Evolutionary conservation across 2,329 filamentous ascomycete species (phyloP), one percentile per base, ranked within the genome.

Genomic region (Hypomyces perniciosus): DNA sequence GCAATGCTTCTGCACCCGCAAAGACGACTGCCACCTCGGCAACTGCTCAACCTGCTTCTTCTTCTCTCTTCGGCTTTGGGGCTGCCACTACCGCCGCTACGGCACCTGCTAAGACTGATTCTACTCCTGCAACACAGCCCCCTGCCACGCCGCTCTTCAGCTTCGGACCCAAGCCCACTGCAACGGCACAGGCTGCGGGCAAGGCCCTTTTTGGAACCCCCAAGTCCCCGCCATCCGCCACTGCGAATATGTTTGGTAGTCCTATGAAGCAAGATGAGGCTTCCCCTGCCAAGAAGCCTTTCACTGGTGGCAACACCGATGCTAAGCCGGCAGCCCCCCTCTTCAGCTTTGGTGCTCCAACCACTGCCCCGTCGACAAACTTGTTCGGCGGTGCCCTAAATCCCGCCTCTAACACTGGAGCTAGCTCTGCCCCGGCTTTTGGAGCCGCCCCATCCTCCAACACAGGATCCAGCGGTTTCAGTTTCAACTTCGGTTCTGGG

Each of bases 181-280:
- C 60, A 26, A 56, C 60, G 42, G 54, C 60, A 10, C 56, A 61
- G 8, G 50, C 64, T 5, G 48, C 59, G 20, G 45, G 62, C 10
- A 72, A 71, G 57, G 65, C 71, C 10, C 54, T 71, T 10, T 74
- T 75, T 48, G 65, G 65, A 10, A 58, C 64, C 7, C 63, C 68
- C 29, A 68, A 67, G 51, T 68, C 70, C 29, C 63, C 66, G 5
- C 53, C 65, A 5, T 58, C 63, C 6, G 46, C 60, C 35, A 45
- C 61, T 20, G 47, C 59, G 5, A 58, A 52, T 48, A 59, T 65
- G 20, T 51, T 68, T 67, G 68, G 68, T 31, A 72, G 70, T 47
- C 68, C 68, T 12, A 70, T 76, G 60, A 73, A 74, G 55, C 68
- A 76, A 51, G 69, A 73, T 51, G 66, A 62, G 5, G 61, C 65